A percentile compares a stretch with the other conserved stretches of the same genome.
Conservation (phyloP, 2,329 filamentous ascomycete species). For the Colletotrichum aenigma region DNA sequence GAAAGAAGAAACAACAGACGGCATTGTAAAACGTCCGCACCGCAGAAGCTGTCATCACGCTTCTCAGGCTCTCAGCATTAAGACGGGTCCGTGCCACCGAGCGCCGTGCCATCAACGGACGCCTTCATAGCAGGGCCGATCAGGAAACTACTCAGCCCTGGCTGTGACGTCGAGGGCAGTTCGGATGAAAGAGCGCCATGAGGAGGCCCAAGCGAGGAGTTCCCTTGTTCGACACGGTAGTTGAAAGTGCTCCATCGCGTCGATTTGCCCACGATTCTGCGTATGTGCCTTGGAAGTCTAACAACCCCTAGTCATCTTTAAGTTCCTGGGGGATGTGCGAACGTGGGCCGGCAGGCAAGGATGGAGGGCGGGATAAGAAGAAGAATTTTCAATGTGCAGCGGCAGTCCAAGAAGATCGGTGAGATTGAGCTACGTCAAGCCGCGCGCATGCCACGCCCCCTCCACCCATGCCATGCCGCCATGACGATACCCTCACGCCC, state of each 20-base stretch:
- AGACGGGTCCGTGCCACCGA: not conserved
- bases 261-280: not conserved
- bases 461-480: not conserved
- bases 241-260: not conserved
- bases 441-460: not conserved
- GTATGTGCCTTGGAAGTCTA: not conserved
- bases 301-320: not conserved
- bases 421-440: not conserved
- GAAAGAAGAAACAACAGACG: not conserved
- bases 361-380: not conserved
- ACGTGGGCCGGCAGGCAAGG: not conserved
- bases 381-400: not conserved
- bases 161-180: not conserved
- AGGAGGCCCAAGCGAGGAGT: not conserved
- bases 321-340: not conserved
- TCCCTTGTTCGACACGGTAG: not conserved
- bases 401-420: not conserved
- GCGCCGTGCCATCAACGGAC: not conserved
- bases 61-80: not conserved
- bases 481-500: slow-evolving; percentile 5
- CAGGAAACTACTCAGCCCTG: not conserved
- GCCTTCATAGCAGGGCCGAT: not conserved
- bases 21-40: not conserved
- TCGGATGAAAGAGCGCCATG: not conserved
- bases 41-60: not conserved